Base-by-base conservation (phyloP, 2,329 filamentous ascomycete genomes). In the Paramyrothecium sp. region DNA sequence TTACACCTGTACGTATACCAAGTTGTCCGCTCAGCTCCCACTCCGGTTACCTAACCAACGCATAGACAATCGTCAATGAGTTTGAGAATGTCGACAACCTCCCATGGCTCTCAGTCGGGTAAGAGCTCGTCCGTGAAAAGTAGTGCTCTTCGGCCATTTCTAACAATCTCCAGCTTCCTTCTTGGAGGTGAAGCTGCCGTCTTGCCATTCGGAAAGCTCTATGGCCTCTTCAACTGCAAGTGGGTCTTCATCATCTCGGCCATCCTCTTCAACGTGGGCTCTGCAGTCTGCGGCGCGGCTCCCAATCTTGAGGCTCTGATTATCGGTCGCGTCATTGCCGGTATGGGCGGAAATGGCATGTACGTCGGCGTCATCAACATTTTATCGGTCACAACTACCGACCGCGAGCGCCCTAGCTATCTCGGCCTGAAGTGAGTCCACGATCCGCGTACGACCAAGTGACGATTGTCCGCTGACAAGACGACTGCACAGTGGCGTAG, bases 281-380 rank as follows among this genome's bases (percentile, higher is more conserved):
- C 57, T 34, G 68, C 71, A 2, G 56, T 75, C 7, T 78, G 76
- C 56, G 77, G 75, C 41, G 75, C 67, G 1, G 75, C 76, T 3
- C 72, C 71, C 2, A 71, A 55, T 21, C 77, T 78, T 68, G 65
- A 75, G 60, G 71, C 73, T 41, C 58, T 81, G 21, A 81, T 82
- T 56, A 58, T 78, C 11, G 78, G 77, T 8, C 69, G 76, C 30
- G 74, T 71, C 13, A 67, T 78, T 46, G 70, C 71, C 50, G 78
- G 77, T 53, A 62, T 73, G 22, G 75, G 76, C 4, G 77, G 75
- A 1, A 62, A 64, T 2, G 77, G 77, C 2, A 71, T 75, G 60
- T 77, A 51, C 23, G 13, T 51, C 8, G 49, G 49, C 7, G 49
- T 51, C 49, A 51, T 51, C 49, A 51, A 51, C 49, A 21, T 51